These are phyloP conservation scores for Boletus bicolor DNA, from an alignment of 768 basidiomycete genomes.

Conservation along the genomic window DNA sequence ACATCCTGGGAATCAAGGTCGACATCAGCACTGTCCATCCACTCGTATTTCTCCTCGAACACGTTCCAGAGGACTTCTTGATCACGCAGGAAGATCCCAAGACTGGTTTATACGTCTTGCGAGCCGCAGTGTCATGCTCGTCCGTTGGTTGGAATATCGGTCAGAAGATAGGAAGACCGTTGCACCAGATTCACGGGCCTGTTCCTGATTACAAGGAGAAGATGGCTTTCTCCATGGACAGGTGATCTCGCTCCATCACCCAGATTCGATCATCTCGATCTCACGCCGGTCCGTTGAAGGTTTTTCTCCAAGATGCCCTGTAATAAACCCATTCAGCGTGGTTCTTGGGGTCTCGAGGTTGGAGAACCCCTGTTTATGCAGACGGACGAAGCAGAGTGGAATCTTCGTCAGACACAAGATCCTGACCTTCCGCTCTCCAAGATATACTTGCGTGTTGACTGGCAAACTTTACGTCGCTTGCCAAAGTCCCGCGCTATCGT, in stretches of 20 bases:
- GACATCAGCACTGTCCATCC: conserved; percentile 34
- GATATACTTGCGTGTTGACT: conserved; percentile 49
- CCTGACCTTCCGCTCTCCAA: conserved; percentile 38
- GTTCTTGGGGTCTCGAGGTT: conserved; percentile 51
- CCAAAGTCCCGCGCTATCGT: conserved; percentile 47
- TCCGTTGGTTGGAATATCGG: conserved; percentile 48
- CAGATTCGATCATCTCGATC: background rate
- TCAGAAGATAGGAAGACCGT: conserved; percentile 45
- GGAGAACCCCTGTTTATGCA: conserved; percentile 48
- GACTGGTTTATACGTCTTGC: conserved; percentile 43
- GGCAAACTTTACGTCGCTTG: conserved; percentile 52
- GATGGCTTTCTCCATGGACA: conserved; percentile 47
- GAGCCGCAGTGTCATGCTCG: conserved; percentile 46
- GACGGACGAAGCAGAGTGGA: conserved; percentile 37
- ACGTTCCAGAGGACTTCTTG: conserved; percentile 52
- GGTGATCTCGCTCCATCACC: conserved; percentile 28
- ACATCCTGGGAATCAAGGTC: conserved; percentile 36
- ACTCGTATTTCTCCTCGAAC: conserved; percentile 43
- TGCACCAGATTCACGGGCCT: conserved; percentile 45
- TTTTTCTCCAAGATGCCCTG: conserved; percentile 47
- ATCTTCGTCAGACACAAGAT: conserved; percentile 31
- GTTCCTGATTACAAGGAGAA: conserved; percentile 51
- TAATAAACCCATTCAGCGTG: conserved; percentile 50
- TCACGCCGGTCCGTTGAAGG: conserved; percentile 21
- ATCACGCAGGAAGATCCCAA: conserved; percentile 40